phyloP scores from a whole-genome alignment of 2,329 filamentous ascomycete species.

The Fusarium brachygibbosum region DNA sequence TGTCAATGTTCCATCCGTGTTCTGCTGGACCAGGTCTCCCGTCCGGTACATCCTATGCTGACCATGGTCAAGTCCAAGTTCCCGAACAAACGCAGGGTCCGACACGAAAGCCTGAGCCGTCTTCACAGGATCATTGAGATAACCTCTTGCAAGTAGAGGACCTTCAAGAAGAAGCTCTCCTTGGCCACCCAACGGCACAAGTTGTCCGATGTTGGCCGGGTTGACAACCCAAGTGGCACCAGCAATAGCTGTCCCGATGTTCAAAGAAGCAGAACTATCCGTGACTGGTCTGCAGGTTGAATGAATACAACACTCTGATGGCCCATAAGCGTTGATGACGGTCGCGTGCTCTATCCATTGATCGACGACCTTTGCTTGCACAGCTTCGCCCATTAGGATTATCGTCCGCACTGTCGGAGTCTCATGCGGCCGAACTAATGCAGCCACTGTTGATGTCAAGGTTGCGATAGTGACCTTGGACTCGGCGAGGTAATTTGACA shows the following conservation, averaged over 20 bases:
- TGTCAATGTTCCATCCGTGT: constrained; percentile 2
- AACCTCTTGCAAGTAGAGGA: constrained; percentile 9
- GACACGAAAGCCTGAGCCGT: constrained; percentile 2
- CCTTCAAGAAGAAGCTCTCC: constrained; percentile 12
- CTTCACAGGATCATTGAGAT: constrained; percentile 3
- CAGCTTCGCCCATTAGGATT: constrained; percentile 8
- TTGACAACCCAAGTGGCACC: constrained; percentile 3
- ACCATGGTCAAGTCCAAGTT: constrained; percentile 1
- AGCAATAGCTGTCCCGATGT: constrained; percentile 5
- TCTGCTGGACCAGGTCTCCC: constrained; percentile 9
- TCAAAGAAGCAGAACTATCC: constrained; percentile 1
- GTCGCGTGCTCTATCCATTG: constrained; percentile 5
- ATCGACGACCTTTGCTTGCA: constrained; percentile 6
- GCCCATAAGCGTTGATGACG: constrained; percentile 3
- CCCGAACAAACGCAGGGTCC: constrained; percentile 3
- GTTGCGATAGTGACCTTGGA: constrained; percentile 3
- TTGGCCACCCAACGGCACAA: constrained; percentile 4
- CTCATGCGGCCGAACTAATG: constrained; percentile 8
- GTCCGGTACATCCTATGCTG: constrained; percentile 8
- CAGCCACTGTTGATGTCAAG: constrained; percentile 11
- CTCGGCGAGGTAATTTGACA: constrained; percentile 3
- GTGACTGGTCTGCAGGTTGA: constrained; percentile 8
- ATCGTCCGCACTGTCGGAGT: constrained; percentile 11
- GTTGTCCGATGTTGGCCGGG: constrained; percentile 1
- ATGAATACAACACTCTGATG: constrained; percentile 10